Percentiles rank a stretch among this genome's conserved stretches.
phyloP scores from a whole-genome alignment of 768 basidiomycete genomes.

The Lanmaoa pseudosensibilis region DNA sequence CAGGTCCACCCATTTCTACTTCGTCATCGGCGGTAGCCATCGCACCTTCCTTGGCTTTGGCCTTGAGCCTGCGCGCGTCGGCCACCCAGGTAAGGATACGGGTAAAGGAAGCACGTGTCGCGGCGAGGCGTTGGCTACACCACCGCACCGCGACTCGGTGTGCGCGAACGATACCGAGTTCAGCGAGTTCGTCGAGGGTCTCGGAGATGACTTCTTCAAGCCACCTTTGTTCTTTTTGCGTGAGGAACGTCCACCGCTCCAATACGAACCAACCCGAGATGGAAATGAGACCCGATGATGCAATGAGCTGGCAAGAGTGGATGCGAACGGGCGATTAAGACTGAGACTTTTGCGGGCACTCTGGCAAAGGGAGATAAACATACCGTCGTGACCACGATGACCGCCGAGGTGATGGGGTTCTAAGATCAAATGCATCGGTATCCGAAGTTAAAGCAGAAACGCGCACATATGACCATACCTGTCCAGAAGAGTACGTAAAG shows the following conservation, averaged over 20 bases:
- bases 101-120: slow-evolving; percentile 4
- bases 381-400: slow-evolving; percentile 70
- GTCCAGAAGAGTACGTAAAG: slow-evolving; percentile 70
- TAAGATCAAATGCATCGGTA: slow-evolving; percentile 27
- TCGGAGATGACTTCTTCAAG: slow-evolving; percentile 40
- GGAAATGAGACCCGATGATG: slow-evolving; percentile 42
- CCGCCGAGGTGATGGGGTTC: slow-evolving; percentile 58
- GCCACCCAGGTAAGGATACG: slow-evolving; percentile 16
- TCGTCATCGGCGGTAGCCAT: background rate
- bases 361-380: background rate
- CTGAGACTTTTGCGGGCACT: background rate
- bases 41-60: background rate
- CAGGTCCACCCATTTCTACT: background rate
- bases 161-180: slow-evolving; percentile 26
- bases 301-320: slow-evolving; percentile 23
- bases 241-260: slow-evolving; percentile 46
- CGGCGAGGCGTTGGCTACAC: slow-evolving; percentile 19
- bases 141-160: slow-evolving; percentile 23
- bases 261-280: slow-evolving; percentile 54
- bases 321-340: background rate
- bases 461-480: slow-evolving; percentile 41
- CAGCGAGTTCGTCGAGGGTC: slow-evolving; percentile 20
- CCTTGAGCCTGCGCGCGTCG: background rate
- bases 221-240: slow-evolving; percentile 48
- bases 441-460: background rate